phyloP scores from a whole-genome alignment of 1,139 yeast species.

The Candida sp. region DNA sequence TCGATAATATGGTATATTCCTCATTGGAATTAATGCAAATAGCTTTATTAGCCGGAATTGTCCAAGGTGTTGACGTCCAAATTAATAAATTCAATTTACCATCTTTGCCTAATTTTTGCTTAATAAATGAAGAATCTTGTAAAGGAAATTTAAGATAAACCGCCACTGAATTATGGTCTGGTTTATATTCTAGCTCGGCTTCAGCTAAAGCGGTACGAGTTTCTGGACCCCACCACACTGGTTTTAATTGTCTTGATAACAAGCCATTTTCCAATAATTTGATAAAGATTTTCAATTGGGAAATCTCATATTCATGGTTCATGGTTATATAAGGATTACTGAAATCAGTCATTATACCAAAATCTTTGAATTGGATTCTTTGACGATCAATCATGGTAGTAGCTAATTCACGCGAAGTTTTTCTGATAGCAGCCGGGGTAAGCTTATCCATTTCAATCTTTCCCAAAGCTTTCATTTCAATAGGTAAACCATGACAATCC shows the following conservation, averaged over 20 bases:
- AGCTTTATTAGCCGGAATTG: slow-evolving; percentile 84
- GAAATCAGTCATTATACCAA: slow-evolving; percentile 87
- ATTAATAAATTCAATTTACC: slow-evolving; percentile 40
- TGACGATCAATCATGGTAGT: slow-evolving; percentile 60
- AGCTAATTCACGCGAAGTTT: slow-evolving; percentile 69
- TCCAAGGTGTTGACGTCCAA: slow-evolving; percentile 99
- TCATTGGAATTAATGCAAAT: slow-evolving; percentile 65
- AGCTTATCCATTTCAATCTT: slow-evolving; percentile 13
- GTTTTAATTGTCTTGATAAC: slow-evolving; percentile 81
- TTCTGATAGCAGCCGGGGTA: slow-evolving; percentile 55
- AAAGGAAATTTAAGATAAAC: slow-evolving; percentile 70
- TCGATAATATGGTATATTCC: slow-evolving; percentile 48
- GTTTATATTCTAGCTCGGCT: slow-evolving; percentile 88
- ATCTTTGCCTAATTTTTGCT: slow-evolving; percentile 1
- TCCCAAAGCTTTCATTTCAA: slow-evolving; percentile 58
- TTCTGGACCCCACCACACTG: slow-evolving; percentile 98
- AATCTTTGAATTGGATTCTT: slow-evolving; percentile 56
- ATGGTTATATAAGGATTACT: slow-evolving; percentile 69
- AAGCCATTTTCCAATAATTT: slow-evolving; percentile 64
- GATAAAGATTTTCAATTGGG: slow-evolving; percentile 71
- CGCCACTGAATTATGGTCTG: slow-evolving; percentile 67
- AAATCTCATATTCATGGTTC: slow-evolving; percentile 63
- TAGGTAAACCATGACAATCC: slow-evolving; percentile 99
- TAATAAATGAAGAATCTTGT: background rate
- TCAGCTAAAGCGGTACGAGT: slow-evolving; percentile 95